These are phyloP conservation scores for Chaetoscypha palmicola DNA, from an alignment of 2,329 filamentous ascomycete genomes.

Conservation along the genomic window DNA sequence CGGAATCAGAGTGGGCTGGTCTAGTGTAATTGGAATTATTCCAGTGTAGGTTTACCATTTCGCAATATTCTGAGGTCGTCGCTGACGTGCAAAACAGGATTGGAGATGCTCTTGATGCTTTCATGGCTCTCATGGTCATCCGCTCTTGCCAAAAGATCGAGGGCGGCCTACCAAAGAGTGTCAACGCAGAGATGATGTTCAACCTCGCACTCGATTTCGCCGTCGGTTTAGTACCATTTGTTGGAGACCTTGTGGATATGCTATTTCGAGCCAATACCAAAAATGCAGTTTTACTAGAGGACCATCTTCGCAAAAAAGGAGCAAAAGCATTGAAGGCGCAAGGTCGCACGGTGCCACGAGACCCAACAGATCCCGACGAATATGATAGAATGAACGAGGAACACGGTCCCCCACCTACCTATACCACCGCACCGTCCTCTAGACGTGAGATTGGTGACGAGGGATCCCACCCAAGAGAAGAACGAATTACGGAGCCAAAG, in stretches of 20 bases:
- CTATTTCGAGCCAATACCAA: conserved; percentile 68
- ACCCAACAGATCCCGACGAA: conserved; percentile 47
- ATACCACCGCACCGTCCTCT: conserved; percentile 16
- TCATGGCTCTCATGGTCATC: conserved; percentile 71
- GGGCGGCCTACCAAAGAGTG: conserved; percentile 58
- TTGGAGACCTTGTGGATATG: conserved; percentile 68
- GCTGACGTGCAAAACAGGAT: conserved; percentile 40
- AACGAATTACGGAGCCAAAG: conserved; percentile 6
- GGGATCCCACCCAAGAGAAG: conserved; percentile 7
- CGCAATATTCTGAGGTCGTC: conserved; percentile 1
- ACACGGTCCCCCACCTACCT: conserved; percentile 25
- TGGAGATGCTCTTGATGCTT: conserved; percentile 67
- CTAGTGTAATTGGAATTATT: conserved; percentile 74
- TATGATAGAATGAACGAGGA: conserved; percentile 37
- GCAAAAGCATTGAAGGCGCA: conserved; percentile 45
- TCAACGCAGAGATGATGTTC: conserved; percentile 67
- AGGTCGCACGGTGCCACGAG: conserved; percentile 41
- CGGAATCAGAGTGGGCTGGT: conserved; percentile 83
- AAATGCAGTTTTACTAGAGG: conserved; percentile 60
- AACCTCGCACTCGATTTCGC: conserved; percentile 71
- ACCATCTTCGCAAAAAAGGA: conserved; percentile 61
- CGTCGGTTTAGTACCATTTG: conserved; percentile 65
- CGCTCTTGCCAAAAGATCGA: conserved; percentile 66
- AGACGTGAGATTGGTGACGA: conserved; percentile 11
- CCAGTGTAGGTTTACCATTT: conserved; percentile 57